Base-by-base conservation (phyloP, 495 filamentous ascomycete genomes). In the Lindgomyces ingoldianus region DNA sequence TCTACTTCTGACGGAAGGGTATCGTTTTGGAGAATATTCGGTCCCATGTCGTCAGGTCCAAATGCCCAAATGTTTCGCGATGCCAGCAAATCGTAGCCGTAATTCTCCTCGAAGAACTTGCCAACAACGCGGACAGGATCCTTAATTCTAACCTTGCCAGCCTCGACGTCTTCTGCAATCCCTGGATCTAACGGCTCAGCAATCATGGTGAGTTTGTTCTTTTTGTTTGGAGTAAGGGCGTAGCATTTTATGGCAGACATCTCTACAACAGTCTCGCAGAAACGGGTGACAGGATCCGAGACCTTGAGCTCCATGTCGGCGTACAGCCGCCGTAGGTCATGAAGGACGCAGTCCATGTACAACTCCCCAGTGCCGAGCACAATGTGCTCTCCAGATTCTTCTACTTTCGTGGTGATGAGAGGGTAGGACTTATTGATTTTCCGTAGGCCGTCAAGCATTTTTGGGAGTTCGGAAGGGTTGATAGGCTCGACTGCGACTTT, bases 291-390 rank as follows among this genome's bases (percentile, higher is more conserved):
- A 4, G 94, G 94, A 72, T 98, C 94, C 10, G 94, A 98, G 48
- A 98, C 91, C 77, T 96, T 96, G 76, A 98, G 85, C 72, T 98
- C 95, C 94, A 98, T 98, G 72, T 98, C 92, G n/a, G 93, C 91
- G 74, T 96, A 98, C 21, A 97, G 80, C 25, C 86, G 83, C 50
- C 94, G 91, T 14, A 98, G 83, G 73, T 98, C 94, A 75, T 98
- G 92, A 33, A 98, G 85, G 27, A 97, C 94, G 72, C 93, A 98
- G 77, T 98, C 94, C 91, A 98, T 97, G 78, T 98, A 98, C 6
- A 98, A 81, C 72, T 98, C 94, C 36, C 94, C 94, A 1, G 94
- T 98, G 19, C 94, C 94, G 21, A 98, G 82, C 44, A 98, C 84
- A 62, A 98, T 86, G 75, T 98, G 94, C 74, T 98, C 94, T 14